Percentiles rank a stretch among this genome's conserved stretches.
phyloP scores from a whole-genome alignment of 75 land plant species.

The Picea glauca region DNA sequence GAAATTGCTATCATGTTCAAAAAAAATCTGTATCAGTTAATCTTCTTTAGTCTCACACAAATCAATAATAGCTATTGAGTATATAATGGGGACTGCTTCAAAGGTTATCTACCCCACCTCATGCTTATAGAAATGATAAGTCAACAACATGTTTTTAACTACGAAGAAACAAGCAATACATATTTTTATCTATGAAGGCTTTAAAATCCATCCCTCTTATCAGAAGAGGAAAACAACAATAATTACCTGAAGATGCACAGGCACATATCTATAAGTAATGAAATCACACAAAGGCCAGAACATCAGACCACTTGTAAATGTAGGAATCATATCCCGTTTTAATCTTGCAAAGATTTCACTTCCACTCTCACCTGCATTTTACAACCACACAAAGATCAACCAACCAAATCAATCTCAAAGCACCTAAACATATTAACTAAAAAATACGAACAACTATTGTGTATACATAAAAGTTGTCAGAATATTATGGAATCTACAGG shows the following conservation, averaged over 20 bases:
- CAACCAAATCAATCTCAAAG: neutral
- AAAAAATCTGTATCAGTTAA: no score
- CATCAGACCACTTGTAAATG: constrained; percentile 61
- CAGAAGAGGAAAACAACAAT: neutral
- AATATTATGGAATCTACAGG: no score
- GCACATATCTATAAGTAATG: constrained; percentile 71
- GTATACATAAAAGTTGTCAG: neutral
- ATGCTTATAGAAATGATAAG: neutral
- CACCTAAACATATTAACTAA: neutral
- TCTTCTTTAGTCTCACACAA: no score
- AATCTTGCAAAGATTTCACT: constrained; percentile 66
- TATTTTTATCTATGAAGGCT: neutral
- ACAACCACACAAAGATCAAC: neutral
- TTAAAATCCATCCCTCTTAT: neutral
- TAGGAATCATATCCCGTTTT: constrained; percentile 80
- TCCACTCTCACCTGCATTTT: constrained; percentile 62
- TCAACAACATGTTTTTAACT: neutral
- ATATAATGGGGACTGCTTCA: neutral
- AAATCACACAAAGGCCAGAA: constrained; percentile 95
- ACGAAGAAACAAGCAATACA: neutral
- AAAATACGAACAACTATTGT: neutral
- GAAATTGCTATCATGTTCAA: no score
- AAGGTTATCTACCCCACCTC: neutral
- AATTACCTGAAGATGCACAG: constrained; percentile 82
- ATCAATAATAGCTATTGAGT: no score